Conservation (phyloP, 345 rosid species). For the Lumnitzera littorea region DNA sequence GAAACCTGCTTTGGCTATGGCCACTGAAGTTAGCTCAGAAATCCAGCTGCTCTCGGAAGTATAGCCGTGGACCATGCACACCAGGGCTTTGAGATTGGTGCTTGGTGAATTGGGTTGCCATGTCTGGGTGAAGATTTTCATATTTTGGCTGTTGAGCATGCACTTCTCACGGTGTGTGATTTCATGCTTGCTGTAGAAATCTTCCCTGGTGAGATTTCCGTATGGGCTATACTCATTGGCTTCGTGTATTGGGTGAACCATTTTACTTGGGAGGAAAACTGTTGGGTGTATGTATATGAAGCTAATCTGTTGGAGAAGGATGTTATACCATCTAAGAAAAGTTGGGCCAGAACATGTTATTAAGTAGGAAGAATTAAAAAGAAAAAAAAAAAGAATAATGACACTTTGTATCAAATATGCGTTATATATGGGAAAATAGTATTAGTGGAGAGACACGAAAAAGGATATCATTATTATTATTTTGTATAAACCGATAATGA, state of each 20-base stretch:
- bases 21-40: constrained; percentile 22
- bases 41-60: constrained; percentile 25
- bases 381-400: no score
- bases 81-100: constrained; percentile 13
- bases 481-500: no score
- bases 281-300: no score
- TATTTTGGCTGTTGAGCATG: constrained; percentile 14
- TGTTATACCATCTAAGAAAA: no score
- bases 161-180: constrained; percentile 15
- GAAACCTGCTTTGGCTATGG: constrained; percentile 20
- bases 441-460: no score
- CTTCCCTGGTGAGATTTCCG: constrained; percentile 22
- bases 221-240: constrained; percentile 21
- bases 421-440: no score
- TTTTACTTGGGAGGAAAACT: not conserved
- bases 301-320: no score
- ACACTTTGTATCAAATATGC: no score
- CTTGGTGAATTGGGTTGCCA: constrained; percentile 10
- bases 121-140: constrained; percentile 26
- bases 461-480: no score
- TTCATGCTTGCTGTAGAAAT: constrained; percentile 23
- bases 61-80: constrained; percentile 31
- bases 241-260: constrained; percentile 24
- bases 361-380: no score
- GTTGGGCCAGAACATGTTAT: no score